Evolutionary conservation across 1,139 yeast species (phyloP).

Genomic region (Spathaspora jeffriesii): DNA sequence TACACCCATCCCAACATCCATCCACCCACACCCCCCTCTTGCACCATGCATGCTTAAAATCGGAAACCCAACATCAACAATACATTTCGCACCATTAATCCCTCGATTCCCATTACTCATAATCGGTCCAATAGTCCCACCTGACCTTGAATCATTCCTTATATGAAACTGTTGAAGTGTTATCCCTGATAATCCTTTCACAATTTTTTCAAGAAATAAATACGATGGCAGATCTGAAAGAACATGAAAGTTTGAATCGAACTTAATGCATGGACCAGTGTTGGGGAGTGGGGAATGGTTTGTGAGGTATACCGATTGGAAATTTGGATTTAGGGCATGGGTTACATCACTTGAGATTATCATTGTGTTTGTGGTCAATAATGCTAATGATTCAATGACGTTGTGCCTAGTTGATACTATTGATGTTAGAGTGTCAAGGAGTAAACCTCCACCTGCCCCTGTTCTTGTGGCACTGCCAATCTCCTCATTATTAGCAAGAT

Average conservation of each 20-base stretch:
- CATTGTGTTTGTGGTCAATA: constrained; percentile 49
- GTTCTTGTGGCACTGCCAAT: constrained; percentile 60
- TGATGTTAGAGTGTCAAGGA: constrained; percentile 11
- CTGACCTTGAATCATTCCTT: constrained; percentile 71
- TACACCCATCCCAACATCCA: constrained; percentile 68
- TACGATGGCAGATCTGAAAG: constrained; percentile 76
- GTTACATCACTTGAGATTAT: constrained; percentile 68
- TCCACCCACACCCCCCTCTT: constrained; percentile 71
- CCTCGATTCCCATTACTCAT: constrained; percentile 42
- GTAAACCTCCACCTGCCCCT: constrained; percentile 59
- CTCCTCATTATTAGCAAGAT: constrained; percentile 63
- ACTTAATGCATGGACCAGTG: constrained; percentile 67
- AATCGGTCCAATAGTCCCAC: constrained; percentile 81
- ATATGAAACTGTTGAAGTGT: constrained; percentile 68
- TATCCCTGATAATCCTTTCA: constrained; percentile 50
- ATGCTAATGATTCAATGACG: constrained; percentile 17
- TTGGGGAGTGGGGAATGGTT: constrained; percentile 79
- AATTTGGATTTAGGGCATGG: constrained; percentile 66
- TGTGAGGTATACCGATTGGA: constrained; percentile 61
- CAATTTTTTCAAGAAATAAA: constrained; percentile 65
- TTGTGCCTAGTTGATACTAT: constrained; percentile 10
- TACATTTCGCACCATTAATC: constrained; percentile 66
- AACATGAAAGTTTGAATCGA: constrained; percentile 80
- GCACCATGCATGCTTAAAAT: constrained; percentile 83
- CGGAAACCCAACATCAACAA: constrained; percentile 77